These are phyloP conservation scores for Epichloe coenophiala DNA, from an alignment of 2,329 filamentous ascomycete genomes.

Conservation along the genomic window DNA sequence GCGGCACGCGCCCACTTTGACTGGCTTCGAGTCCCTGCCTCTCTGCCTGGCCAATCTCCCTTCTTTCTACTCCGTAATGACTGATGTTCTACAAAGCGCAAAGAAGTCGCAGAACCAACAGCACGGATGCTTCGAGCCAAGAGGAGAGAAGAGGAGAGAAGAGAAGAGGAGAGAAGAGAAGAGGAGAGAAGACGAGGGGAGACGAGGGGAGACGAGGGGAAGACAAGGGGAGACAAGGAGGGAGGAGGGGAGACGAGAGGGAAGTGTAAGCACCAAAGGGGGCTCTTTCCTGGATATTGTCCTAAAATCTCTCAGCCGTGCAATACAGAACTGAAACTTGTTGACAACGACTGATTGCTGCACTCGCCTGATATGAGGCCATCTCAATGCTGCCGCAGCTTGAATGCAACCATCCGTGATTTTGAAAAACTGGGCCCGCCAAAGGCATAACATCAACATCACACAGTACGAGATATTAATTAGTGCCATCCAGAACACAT, in stretches of 20 bases:
- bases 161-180: accelerated
- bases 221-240: no score
- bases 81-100: not conserved
- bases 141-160: not conserved
- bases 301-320: not conserved
- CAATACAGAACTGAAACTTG: not conserved
- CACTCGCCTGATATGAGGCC: not conserved
- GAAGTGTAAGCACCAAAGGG: not conserved
- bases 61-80: not conserved
- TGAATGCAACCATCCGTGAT: not conserved
- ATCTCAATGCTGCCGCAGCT: constrained; percentile 2
- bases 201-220: not conserved
- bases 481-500: not conserved
- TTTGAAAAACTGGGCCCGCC: not conserved
- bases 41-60: no score
- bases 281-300: not conserved
- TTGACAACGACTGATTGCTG: not conserved
- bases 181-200: no score
- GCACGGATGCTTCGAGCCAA: not conserved
- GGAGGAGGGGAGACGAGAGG: not conserved
- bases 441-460: not conserved
- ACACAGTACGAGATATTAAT: not conserved
- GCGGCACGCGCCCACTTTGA: no score
- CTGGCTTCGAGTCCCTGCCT: no score
- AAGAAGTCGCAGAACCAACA: not conserved